Percentiles rank a stretch among this genome's conserved stretches.
These are phyloP conservation scores for Boletellus ananas DNA, from an alignment of 768 basidiomycete species.

Conservation along the genomic window DNA sequence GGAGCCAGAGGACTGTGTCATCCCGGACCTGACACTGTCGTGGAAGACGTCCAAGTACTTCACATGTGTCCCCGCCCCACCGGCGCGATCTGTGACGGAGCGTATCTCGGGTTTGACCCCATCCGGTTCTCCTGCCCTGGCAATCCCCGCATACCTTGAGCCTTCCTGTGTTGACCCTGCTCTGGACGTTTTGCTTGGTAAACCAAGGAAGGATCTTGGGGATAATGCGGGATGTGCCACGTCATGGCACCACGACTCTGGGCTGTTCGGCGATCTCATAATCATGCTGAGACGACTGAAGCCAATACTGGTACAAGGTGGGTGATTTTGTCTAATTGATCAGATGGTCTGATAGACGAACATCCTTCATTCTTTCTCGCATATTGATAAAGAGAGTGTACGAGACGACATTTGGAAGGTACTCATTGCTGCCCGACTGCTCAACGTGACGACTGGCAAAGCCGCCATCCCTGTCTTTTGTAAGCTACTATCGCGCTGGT, in stretches of 20 bases:
- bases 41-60: conserved; percentile 24
- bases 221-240: neutral
- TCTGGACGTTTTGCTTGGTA: neutral
- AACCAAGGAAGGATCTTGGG: neutral
- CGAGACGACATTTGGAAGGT: conserved; percentile 65
- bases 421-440: conserved; percentile 59
- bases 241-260: conserved; percentile 1
- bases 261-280: conserved; percentile 22
- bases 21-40: neutral
- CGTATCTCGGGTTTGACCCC: neutral
- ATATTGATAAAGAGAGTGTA: conserved; percentile 36
- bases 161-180: conserved; percentile 4
- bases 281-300: conserved; percentile 27
- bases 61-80: neutral
- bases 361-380: too few relatives aligned
- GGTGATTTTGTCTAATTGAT: neutral
- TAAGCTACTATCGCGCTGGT: conserved; percentile 53
- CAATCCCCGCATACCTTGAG: conserved; percentile 5
- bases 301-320: conserved; percentile 31
- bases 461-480: conserved; percentile 65
- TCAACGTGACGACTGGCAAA: conserved; percentile 68
- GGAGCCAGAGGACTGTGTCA: neutral
- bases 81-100: neutral
- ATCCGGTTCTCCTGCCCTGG: conserved; percentile 3
- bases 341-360: neutral